Evolutionary conservation across 345 rosid genomes (phyloP).

Genomic region (Microcos paniculata): DNA sequence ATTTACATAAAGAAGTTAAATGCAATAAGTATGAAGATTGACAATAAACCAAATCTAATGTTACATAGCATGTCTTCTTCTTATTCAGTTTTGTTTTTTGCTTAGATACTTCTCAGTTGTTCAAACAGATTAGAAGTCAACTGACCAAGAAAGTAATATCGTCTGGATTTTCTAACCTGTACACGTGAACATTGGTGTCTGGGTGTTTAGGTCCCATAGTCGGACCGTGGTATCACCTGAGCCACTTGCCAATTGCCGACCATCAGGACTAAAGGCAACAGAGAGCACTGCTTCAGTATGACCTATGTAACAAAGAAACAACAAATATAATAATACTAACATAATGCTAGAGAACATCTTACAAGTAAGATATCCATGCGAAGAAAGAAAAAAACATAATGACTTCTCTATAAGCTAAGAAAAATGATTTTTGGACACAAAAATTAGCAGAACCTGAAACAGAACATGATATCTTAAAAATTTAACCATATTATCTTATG

Average conservation of each 20-base stretch:
- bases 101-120: background rate
- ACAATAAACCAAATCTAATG: background rate
- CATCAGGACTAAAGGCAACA: slow-evolving; percentile 93
- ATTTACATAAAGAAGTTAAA: background rate
- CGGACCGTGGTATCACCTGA: slow-evolving; percentile 97
- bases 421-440: background rate
- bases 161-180: slow-evolving; percentile 46
- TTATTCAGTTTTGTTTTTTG: background rate
- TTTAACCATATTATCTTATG: background rate
- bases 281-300: slow-evolving; percentile 90
- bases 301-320: slow-evolving; percentile 39
- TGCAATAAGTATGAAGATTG: background rate
- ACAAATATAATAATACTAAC: background rate
- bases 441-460: background rate
- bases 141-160: background rate
- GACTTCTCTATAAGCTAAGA: background rate
- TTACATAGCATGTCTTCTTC: background rate
- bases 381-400: background rate
- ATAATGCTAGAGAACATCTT: background rate
- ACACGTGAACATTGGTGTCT: slow-evolving; percentile 92
- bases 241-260: slow-evolving; percentile 90
- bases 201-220: slow-evolving; percentile 90
- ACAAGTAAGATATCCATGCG: background rate
- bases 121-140: background rate
- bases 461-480: background rate